These are phyloP conservation scores for Penicillium sclerotigenum DNA, from an alignment of 2,329 filamentous ascomycete species.

Conservation along the genomic window DNA sequence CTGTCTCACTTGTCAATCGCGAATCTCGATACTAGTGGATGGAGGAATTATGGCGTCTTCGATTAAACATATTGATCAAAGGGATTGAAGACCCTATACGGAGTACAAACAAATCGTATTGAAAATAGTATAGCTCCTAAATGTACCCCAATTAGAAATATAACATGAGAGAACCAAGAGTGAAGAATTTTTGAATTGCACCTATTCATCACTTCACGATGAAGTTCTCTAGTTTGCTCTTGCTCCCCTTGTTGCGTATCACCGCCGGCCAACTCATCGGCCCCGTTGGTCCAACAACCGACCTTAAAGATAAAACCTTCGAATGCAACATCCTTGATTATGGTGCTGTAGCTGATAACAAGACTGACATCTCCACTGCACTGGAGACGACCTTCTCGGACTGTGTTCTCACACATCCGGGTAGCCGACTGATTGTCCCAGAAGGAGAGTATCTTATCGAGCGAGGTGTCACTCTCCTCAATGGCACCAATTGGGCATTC, in stretches of 20 bases:
- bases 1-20: background rate
- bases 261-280: conserved; percentile 10
- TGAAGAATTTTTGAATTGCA: background rate
- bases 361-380: conserved; percentile 10
- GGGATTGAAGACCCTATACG: background rate
- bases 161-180: background rate
- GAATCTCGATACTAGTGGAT: background rate
- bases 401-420: conserved; percentile 13
- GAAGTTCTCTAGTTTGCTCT: background rate
- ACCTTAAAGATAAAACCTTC: conserved; percentile 4
- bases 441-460: conserved; percentile 29
- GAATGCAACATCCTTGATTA: conserved; percentile 17
- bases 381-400: conserved; percentile 22
- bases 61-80: background rate
- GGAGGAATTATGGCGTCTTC: background rate
- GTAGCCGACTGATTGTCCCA: conserved; percentile 28
- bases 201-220: background rate
- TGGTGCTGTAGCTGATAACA: conserved; percentile 13
- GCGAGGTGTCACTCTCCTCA: conserved; percentile 26
- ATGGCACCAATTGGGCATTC: conserved; percentile 36
- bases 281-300: conserved; percentile 12
- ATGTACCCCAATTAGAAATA: background rate
- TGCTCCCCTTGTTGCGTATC: background rate
- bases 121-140: background rate
- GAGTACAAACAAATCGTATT: background rate